Conservation (phyloP, 768 basidiomycete genomes). For the Mycena vulgaris region DNA sequence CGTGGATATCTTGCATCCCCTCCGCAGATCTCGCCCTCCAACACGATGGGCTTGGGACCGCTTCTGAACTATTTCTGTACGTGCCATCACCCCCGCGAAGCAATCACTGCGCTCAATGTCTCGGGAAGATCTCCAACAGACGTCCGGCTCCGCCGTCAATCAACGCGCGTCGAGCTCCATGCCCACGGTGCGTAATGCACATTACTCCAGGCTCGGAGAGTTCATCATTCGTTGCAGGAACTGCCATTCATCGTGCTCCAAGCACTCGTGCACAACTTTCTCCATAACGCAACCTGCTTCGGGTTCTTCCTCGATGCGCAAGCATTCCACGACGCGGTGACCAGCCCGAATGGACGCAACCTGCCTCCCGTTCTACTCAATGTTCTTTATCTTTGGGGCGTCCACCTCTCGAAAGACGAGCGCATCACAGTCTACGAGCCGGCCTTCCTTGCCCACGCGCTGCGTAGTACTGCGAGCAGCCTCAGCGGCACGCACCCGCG, state of each 20-base stretch:
- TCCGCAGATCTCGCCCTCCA: constrained; percentile 4
- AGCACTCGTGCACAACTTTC: too few relatives aligned
- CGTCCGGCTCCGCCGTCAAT: background rate
- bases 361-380: constrained; percentile 45
- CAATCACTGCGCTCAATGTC: background rate
- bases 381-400: constrained; percentile 45
- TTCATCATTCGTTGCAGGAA: too few relatives aligned
- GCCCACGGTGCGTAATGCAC: constrained; percentile 47
- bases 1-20: background rate
- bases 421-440: constrained; percentile 46
- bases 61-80: constrained; percentile 31
- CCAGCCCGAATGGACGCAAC: constrained; percentile 31
- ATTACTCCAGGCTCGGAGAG: too few relatives aligned
- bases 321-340: constrained; percentile 52
- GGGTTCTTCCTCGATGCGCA: constrained; percentile 46
- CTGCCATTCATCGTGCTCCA: too few relatives aligned
- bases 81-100: background rate
- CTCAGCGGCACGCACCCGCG: too few relatives aligned
- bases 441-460: too few relatives aligned
- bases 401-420: constrained; percentile 40
- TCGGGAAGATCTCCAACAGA: constrained; percentile 18
- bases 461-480: too few relatives aligned
- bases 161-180: background rate
- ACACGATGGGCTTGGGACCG: constrained; percentile 30
- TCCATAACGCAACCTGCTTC: too few relatives aligned